Evolutionary conservation across 1,139 yeast genomes (phyloP), one percentile per base, ranked within the genome.

Genomic region (Candida labiduridarum): DNA sequence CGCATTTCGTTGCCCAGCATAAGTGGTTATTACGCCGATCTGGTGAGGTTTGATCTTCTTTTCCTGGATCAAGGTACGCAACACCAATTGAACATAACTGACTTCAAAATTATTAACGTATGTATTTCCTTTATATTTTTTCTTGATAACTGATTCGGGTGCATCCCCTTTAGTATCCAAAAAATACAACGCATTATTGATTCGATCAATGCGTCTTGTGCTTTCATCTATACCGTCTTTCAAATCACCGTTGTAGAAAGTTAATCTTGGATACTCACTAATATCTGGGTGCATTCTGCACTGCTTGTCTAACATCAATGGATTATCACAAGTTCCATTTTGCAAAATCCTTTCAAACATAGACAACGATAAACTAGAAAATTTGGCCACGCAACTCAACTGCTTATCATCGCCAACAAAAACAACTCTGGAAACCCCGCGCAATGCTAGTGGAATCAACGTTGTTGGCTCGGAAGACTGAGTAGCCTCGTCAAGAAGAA

Each of bases 251-350:
- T 73, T 70, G 60, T 85, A 85, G 53, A 85, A 84, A 49, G 69
- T 70, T 46, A 64, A 67, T 54, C 86, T 72, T 7, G 90, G 85
- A 63, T 84, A 85, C 57, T 82, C 82, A 71, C 86, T 67, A 44
- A 82, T 82, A 45, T 62, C 66, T 11, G 89, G 89, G 60, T 84
- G 88, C 89, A 84, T 84, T 68, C 90, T 79, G 61, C 85, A 85
- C 61, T 85, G 90, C n/a, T n/a, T n/a, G n/a, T n/a, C 84, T 62
- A 85, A 75, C 89, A 85, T 83, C 56, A 80, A 83, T 2, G 87
- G 85, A 12, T 75, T 72, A 40, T 70, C 68, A 58, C 82, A 83
- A 1, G 85, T 72, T 1, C 82, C 84, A 61, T 82, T 82, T 34
- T 71, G 62, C 41, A 82, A 61, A 0, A 82, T 78, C 59, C 87